A percentile compares a stretch with the other conserved stretches of the same genome.
phyloP scores from a whole-genome alignment of 2,329 filamentous ascomycete genomes.

The Ambrosiella xylebori region DNA sequence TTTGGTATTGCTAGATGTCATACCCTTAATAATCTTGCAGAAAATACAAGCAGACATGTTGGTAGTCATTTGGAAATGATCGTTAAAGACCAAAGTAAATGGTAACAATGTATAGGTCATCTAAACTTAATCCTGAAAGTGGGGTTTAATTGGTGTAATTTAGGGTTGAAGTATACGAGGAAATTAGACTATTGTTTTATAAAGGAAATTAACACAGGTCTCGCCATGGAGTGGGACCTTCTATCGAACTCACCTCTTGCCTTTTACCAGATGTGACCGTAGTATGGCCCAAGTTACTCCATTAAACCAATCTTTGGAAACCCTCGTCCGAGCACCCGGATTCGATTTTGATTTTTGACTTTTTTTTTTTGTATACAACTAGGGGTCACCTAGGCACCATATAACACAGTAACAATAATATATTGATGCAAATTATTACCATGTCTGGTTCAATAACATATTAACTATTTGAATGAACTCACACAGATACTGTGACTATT shows the following conservation, averaged over 20 bases:
- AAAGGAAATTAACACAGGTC: background rate
- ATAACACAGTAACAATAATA: too few species aligned
- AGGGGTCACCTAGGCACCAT: background rate
- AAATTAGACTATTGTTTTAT: constrained; percentile 1
- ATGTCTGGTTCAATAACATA: too few species aligned
- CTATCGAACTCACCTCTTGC: constrained; percentile 62
- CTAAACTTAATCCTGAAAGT: too few species aligned
- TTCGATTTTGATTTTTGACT: constrained; percentile 25
- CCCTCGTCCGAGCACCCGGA: constrained; percentile 19
- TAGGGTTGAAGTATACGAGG: background rate
- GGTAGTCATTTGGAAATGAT: too few species aligned
- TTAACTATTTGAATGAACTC: too few species aligned
- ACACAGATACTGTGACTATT: too few species aligned
- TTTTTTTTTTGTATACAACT: constrained; percentile 11
- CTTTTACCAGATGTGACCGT: constrained; percentile 70
- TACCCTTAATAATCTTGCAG: constrained; percentile 94
- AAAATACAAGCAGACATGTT: constrained; percentile 53
- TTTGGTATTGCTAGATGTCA: constrained; percentile 5
- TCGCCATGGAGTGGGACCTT: constrained; percentile 44
- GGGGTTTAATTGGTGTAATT: background rate
- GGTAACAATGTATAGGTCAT: too few species aligned
- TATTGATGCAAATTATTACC: too few species aligned
- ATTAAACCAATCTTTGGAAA: constrained; percentile 35
- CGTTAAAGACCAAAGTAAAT: too few species aligned
- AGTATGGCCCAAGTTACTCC: constrained; percentile 37